Conservation (phyloP, 192 early-diverging fungal genomes). For the Backusella parvicylindrica region DNA sequence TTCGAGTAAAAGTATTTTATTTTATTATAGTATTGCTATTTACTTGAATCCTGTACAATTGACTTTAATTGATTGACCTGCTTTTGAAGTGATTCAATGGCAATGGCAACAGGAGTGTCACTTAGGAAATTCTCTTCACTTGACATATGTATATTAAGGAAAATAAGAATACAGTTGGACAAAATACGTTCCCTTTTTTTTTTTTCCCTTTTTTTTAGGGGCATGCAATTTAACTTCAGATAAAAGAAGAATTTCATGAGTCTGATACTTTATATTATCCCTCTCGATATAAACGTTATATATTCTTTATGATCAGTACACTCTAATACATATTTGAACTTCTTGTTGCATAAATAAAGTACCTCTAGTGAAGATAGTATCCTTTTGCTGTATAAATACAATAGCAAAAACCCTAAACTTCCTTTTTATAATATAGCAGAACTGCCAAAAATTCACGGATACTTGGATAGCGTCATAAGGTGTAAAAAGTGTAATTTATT, state of each 20-base stretch:
- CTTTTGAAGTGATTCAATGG: slow-evolving; percentile 14
- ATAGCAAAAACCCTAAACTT: neutral
- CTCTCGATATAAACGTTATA: neutral
- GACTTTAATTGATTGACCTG: slow-evolving; percentile 19
- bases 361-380: neutral
- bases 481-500: neutral
- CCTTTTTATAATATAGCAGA: neutral
- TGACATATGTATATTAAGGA: neutral
- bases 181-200: neutral
- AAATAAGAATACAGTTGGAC: neutral
- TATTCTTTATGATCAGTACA: neutral
- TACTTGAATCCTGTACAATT: neutral
- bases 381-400: no score
- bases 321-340: neutral
- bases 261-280: neutral
- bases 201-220: neutral
- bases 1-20: no score
- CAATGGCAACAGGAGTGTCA: slow-evolving; percentile 15
- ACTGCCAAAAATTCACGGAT: neutral
- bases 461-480: neutral
- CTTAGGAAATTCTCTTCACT: neutral
- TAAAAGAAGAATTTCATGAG: neutral
- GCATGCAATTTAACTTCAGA: neutral
- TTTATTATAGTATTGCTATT: no score
- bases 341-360: neutral